Evolutionary conservation across 495 filamentous ascomycete genomes (phyloP).

Genomic region (Chaetomidium leptoderma): DNA sequence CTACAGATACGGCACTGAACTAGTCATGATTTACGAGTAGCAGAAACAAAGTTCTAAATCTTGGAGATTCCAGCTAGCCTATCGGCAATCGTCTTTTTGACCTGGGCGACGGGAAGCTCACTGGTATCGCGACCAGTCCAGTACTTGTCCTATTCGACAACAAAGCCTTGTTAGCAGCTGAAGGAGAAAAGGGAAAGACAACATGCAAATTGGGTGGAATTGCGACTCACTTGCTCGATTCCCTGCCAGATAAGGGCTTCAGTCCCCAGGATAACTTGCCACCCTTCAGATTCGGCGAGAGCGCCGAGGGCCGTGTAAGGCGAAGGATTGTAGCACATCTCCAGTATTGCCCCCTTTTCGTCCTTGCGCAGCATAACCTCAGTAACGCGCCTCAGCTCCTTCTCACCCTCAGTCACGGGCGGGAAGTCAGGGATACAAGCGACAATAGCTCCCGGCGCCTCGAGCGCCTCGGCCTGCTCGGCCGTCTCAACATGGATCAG

Average conservation of each 20-base stretch:
- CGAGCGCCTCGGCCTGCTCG: constrained; percentile 51
- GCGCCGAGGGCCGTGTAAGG: constrained; percentile 61
- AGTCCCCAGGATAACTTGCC: constrained; percentile 65
- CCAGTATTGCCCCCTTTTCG: constrained; percentile 61
- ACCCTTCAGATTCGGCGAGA: constrained; percentile 53
- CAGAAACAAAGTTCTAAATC: neutral
- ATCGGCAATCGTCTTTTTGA: constrained; percentile 50
- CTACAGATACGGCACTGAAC: neutral
- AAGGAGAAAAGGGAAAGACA: neutral
- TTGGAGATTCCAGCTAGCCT: constrained; percentile 27
- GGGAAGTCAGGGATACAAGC: constrained; percentile 66
- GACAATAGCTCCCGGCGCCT: constrained; percentile 58
- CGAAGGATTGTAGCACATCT: constrained; percentile 76
- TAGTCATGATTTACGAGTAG: neutral
- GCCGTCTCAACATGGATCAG: constrained; percentile 54
- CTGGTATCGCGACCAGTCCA: constrained; percentile 57
- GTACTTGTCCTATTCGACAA: constrained; percentile 43
- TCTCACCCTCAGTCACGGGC: constrained; percentile 58
- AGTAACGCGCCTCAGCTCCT: constrained; percentile 50
- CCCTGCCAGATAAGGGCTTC: constrained; percentile 75
- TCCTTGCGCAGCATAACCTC: constrained; percentile 51
- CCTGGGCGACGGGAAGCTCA: constrained; percentile 50
- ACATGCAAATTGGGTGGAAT: neutral
- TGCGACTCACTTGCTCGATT: constrained; percentile 52
- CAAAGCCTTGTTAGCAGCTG: neutral